Evolutionary conservation across 2,329 filamentous ascomycete species (phyloP), one percentile per base, ranked within the genome.

Genomic region (Trichoderma atroviride): DNA sequence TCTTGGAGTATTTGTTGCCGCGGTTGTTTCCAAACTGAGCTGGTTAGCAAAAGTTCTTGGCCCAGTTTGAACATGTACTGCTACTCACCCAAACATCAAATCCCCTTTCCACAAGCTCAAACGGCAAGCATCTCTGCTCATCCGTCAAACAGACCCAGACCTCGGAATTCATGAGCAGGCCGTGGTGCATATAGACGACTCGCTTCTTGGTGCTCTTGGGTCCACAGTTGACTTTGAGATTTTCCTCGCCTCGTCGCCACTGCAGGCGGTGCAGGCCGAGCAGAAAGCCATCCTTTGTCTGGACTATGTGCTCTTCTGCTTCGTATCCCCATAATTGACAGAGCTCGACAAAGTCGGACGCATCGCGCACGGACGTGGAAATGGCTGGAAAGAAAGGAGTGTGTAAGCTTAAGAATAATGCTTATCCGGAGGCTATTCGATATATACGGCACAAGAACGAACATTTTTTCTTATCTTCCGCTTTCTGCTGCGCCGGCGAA

Each of bases 1-100:
- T 99, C 80, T 98, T 99, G 57, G 94, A 97, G 82, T 99, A 99
- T 79, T 99, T 99, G 86, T 99, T 99, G 61, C 96, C 96, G 43
- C 96, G 90, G 77, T 99, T 99, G 80, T 99, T 99, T 62, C 96
- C 96, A 71, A 99, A 85, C 92, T 92, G 70, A 6, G 47, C 1
- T 9, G 11, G n/a, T 66, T 16, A 66, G 63, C 63, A 27, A 43
- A 43, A 27, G 33, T 10, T 5, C 2, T 24, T 53, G 1, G 7
- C 13, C 11, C 9, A 4, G 16, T 11, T 10, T n/a, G 19, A n/a
- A 40, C 37, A 5, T 29, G 2, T 43, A n/a, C 40, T 43, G 5
- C 40, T 19, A 82, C 88, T 75, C 81, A 92, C 90, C 93, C 96
- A 99, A 73, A 98, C 95, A 83, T 99, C 96, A 75, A 96, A 99